These are phyloP conservation scores for Galerina marginata DNA, from an alignment of 768 basidiomycete species.

Conservation along the genomic window DNA sequence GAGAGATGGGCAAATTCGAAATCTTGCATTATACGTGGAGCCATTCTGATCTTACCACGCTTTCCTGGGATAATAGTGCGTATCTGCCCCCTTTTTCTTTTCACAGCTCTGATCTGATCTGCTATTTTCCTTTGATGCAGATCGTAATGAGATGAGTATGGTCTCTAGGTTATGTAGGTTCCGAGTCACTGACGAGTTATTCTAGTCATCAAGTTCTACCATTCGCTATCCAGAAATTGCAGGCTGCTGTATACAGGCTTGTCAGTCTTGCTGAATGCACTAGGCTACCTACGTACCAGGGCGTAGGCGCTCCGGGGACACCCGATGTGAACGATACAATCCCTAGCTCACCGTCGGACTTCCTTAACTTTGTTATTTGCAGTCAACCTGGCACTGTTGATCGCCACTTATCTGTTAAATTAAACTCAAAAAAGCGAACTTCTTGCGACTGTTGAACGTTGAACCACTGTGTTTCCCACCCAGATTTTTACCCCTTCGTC, in stretches of 20 bases:
- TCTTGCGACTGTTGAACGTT: too few species aligned
- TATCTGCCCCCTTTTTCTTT: too few species aligned
- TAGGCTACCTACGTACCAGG: slow-evolving; percentile 42
- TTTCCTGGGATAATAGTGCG: too few species aligned
- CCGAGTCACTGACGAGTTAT: neutral
- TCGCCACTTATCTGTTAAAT: neutral
- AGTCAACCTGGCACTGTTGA: slow-evolving; percentile 37
- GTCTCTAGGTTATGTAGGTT: neutral
- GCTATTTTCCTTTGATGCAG: too few species aligned
- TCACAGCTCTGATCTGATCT: too few species aligned
- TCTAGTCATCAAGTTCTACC: slow-evolving; percentile 42
- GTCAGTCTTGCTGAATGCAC: slow-evolving; percentile 49
- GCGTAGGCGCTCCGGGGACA: slow-evolving; percentile 24
- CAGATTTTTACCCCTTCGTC: too few species aligned
- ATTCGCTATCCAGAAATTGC: slow-evolving; percentile 39
- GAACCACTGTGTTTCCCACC: too few species aligned
- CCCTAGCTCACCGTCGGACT: too few species aligned
- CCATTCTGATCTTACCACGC: too few species aligned
- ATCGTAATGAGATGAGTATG: too few species aligned
- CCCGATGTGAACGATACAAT: slow-evolving; percentile 34
- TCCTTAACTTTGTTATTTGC: neutral
- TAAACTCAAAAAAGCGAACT: too few species aligned
- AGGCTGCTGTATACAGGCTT: slow-evolving; percentile 45
- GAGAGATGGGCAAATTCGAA: slow-evolving; percentile 62
- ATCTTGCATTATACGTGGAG: slow-evolving; percentile 60